Base-by-base conservation (phyloP, 2,329 filamentous ascomycete species). In the Trichoderma atrobrunneum region DNA sequence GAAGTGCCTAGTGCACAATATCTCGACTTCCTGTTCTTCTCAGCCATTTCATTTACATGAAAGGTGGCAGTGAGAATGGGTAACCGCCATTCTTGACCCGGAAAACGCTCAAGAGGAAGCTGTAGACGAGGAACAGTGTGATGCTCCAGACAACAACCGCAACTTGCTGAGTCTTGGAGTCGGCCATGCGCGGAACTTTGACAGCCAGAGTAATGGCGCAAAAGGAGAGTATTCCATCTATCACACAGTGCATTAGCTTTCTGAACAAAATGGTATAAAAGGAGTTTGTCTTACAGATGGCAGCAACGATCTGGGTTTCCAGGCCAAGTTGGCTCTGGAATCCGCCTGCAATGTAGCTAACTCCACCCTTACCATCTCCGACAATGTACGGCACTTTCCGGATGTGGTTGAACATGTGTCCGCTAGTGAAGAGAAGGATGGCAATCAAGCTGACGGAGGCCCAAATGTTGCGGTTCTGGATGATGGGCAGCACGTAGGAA, bases 391-490 rank as follows among this genome's bases (percentile, higher is more conserved):
- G 96, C 3, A 97, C 93, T 81, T 96, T 95, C 77, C 97, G 90
- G 79, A 99, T 99, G 80, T 98, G 95, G 82, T 98, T 99, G 88
- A 97, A 99, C 97, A 99, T 99, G 83, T 98, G 95, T 51, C 96
- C 97, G 77, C 93, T 96, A 61, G 92, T 98, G 84, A 98, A 99
- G 72, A 98, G 86, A 56, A 99, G 88, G 74, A 99, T 95, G 16
- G 91, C 87, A 78, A 98, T 94, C 76, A 99, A 85, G 82, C 93
- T 97, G 78, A 97, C 83, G 26, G 93, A 93, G 28, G 95, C 95
- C 96, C 96, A 99, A 21, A 98, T 84, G 78, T 97, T 98, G 76
- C 95, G 92, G 85, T 92, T 98, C 81, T 94, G 93, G 43, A 98
- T 81, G 73, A 98, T 78, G 3, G 95, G 95, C 12, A 95, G 80